These are phyloP conservation scores for Beauveria medogensis DNA, from an alignment of 2,329 filamentous ascomycete genomes.

Conservation along the genomic window DNA sequence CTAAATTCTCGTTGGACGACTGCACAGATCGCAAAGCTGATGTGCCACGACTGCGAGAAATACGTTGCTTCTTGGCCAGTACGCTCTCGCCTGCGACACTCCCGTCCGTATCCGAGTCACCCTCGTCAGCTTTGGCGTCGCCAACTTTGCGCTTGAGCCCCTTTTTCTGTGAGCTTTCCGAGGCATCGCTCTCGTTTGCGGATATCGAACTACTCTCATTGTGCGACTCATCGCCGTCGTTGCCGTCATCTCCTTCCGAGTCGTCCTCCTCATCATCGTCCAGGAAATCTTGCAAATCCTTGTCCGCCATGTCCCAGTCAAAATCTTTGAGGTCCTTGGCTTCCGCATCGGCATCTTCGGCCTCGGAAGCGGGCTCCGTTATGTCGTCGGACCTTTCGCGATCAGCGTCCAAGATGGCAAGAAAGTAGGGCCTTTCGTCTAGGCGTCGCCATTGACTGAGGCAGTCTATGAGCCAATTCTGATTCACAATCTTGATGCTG, in stretches of 20 bases:
- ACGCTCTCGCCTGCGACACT: constrained; percentile 28
- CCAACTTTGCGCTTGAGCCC: constrained; percentile 26
- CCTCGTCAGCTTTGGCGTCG: constrained; percentile 22
- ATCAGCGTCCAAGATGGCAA: constrained; percentile 67
- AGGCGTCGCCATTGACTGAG: constrained; percentile 76
- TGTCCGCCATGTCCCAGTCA: constrained; percentile 57
- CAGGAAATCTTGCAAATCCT: constrained; percentile 70
- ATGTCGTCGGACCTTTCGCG: constrained; percentile 31
- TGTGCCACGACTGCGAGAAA: constrained; percentile 35
- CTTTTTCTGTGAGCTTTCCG: constrained; percentile 19
- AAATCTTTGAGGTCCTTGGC: constrained; percentile 45
- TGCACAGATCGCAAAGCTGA: constrained; percentile 39
- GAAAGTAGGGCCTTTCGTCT: constrained; percentile 69
- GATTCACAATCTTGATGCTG: constrained; percentile 82
- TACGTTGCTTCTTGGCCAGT: constrained; percentile 43
- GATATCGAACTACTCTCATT: constrained; percentile 6
- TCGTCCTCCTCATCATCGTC: constrained; percentile 34
- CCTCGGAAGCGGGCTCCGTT: constrained; percentile 24
- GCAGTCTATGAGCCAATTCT: constrained; percentile 81
- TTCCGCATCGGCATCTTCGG: constrained; percentile 22
- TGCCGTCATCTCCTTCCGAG: constrained; percentile 15
- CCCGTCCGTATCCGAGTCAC: constrained; percentile 24
- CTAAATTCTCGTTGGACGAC: constrained; percentile 28
- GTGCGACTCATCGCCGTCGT: constrained; percentile 14
- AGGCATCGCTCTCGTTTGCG: constrained; percentile 22